Conservation (phyloP, 176 grass and related monocot species). For the Puccinellia tenuiflora region DNA sequence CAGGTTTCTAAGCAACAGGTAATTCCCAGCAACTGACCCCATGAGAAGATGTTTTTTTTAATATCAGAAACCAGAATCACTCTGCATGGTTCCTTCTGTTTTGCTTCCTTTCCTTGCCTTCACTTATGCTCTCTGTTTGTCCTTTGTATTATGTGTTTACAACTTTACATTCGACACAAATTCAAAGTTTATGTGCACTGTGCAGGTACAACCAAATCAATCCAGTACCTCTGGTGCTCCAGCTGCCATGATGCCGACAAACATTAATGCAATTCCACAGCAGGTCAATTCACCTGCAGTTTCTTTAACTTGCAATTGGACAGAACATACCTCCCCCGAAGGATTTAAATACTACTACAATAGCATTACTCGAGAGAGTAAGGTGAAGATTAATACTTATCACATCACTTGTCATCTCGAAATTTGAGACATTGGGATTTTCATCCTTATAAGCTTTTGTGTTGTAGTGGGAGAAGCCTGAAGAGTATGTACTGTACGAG, state of each 20-base stretch:
- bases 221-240: constrained; percentile 46
- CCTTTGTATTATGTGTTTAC: neutral
- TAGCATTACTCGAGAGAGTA: constrained; percentile 77
- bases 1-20: constrained; percentile 75
- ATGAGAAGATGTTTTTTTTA: neutral
- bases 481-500: constrained; percentile 86
- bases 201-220: constrained; percentile 39
- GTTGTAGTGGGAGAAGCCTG: constrained; percentile 93
- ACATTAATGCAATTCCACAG: constrained; percentile 42
- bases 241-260: constrained; percentile 40
- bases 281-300: constrained; percentile 53
- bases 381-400: constrained; percentile 44
- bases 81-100: neutral
- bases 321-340: constrained; percentile 90
- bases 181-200: neutral
- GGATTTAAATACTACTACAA: constrained; percentile 99
- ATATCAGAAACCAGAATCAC: neutral
- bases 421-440: neutral
- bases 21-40: neutral
- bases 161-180: neutral
- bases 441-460: constrained; percentile 3
- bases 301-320: constrained; percentile 88
- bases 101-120: neutral
- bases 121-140: constrained; percentile 9
- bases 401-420: neutral